These are phyloP conservation scores for Globisporangium parvum DNA, from an alignment of 352 stramenopile genomes.

Conservation along the genomic window DNA sequence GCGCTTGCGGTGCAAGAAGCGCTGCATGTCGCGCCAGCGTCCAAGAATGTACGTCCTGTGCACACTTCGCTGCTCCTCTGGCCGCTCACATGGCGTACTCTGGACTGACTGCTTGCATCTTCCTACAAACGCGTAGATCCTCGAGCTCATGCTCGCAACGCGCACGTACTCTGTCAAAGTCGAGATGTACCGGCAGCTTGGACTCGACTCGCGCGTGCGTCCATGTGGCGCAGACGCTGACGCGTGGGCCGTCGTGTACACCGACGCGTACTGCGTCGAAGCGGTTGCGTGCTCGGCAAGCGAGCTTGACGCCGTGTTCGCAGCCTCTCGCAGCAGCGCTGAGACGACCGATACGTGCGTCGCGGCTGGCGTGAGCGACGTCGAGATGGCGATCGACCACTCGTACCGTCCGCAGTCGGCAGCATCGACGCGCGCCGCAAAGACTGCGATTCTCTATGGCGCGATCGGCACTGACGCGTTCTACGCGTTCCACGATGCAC, in stretches of 20 bases:
- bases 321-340: conserved; percentile 3
- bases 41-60: conserved; percentile 46
- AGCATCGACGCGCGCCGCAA: conserved; percentile 10
- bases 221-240: conserved; percentile 41
- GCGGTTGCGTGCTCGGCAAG: conserved; percentile 56
- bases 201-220: conserved; percentile 59
- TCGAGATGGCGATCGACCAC: conserved; percentile 65
- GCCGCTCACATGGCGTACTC: background rate
- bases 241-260: conserved; percentile 74
- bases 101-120: conserved; percentile 7
- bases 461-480: conserved; percentile 63
- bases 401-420: conserved; percentile 45
- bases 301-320: conserved; percentile 22
- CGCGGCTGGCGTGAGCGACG: conserved; percentile 58
- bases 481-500: conserved; percentile 56
- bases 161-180: conserved; percentile 76
- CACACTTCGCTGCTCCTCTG: background rate
- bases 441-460: conserved; percentile 83
- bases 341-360: conserved; percentile 35
- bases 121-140: conserved; percentile 34
- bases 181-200: conserved; percentile 81
- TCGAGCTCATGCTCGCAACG: conserved; percentile 72
- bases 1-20: conserved; percentile 45
- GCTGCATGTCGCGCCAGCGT: conserved; percentile 47
- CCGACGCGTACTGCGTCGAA: conserved; percentile 49